These are phyloP conservation scores for Metarhizium album DNA, from an alignment of 2,329 filamentous ascomycete genomes.

Conservation along the genomic window DNA sequence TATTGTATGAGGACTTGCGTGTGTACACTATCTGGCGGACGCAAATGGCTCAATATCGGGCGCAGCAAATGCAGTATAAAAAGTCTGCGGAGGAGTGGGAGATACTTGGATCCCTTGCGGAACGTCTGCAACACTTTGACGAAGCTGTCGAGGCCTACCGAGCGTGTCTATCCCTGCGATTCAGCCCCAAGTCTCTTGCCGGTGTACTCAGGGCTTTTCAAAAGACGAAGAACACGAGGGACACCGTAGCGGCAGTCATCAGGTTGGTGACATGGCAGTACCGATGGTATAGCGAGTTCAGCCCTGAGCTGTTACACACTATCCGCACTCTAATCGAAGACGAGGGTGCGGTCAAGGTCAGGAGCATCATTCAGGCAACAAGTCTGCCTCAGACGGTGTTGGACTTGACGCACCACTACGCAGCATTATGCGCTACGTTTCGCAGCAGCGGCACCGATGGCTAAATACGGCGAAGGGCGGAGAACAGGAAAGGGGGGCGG, in stretches of 20 bases:
- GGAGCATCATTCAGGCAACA: slow-evolving; percentile 94
- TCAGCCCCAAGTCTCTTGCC: slow-evolving; percentile 84
- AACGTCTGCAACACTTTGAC: slow-evolving; percentile 82
- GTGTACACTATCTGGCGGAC: slow-evolving; percentile 99
- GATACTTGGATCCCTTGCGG: slow-evolving; percentile 84
- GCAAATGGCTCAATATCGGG: slow-evolving; percentile 90
- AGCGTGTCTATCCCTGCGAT: slow-evolving; percentile 74
- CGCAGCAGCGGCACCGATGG: slow-evolving; percentile 86
- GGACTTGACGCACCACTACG: slow-evolving; percentile 93
- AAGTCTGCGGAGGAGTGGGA: slow-evolving; percentile 98
- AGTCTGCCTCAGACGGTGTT: slow-evolving; percentile 87
- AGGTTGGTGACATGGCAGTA: slow-evolving; percentile 96
- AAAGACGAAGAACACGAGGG: slow-evolving; percentile 64
- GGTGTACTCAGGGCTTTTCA: slow-evolving; percentile 77
- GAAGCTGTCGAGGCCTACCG: slow-evolving; percentile 92
- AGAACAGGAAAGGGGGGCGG: neutral
- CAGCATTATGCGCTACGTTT: slow-evolving; percentile 87
- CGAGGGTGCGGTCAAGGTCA: slow-evolving; percentile 92
- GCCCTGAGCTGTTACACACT: slow-evolving; percentile 75
- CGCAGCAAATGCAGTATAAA: slow-evolving; percentile 90
- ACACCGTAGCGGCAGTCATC: slow-evolving; percentile 77
- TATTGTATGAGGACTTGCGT: slow-evolving; percentile 91
- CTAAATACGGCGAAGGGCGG: slow-evolving; percentile 26
- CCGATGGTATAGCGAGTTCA: slow-evolving; percentile 99
- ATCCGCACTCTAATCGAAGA: slow-evolving; percentile 93